phyloP scores from a whole-genome alignment of 805 yeast species.

The Candida nonsorbophila region DNA sequence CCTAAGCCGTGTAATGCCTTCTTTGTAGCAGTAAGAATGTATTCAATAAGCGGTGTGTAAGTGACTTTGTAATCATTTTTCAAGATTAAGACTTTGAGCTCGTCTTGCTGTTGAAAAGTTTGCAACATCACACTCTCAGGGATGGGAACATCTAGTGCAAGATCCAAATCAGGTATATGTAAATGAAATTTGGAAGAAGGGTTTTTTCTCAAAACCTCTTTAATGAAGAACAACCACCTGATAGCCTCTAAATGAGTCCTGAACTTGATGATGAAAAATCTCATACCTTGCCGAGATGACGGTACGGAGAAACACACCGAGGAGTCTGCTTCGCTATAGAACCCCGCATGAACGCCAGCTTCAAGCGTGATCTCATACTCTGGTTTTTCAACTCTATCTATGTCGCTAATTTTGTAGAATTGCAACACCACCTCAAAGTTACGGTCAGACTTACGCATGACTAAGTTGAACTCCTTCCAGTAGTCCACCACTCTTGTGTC shows the following conservation, averaged over 20 bases:
- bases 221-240: conserved; percentile 60
- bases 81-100: conserved; percentile 2
- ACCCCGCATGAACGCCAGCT: no score
- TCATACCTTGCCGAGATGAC: conserved; percentile 2
- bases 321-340: no score
- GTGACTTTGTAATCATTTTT: conserved; percentile 19
- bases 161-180: conserved; percentile 40
- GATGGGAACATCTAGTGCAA: conserved; percentile 40
- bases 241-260: conserved; percentile 49
- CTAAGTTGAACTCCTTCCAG: conserved; percentile 78
- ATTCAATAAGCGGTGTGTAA: conserved; percentile 25
- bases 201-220: conserved; percentile 37
- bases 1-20: conserved; percentile 17
- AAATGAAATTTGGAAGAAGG: conserved; percentile 25
- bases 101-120: conserved; percentile 9
- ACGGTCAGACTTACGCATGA: conserved; percentile 59
- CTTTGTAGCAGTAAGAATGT: conserved; percentile 32
- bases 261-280: conserved; percentile 53
- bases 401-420: conserved; percentile 47
- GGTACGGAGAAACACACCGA: no score
- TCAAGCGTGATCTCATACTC: conserved; percentile 16
- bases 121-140: conserved; percentile 33
- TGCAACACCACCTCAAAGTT: conserved; percentile 46
- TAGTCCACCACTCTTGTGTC: conserved; percentile 58
- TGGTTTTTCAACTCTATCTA: conserved; percentile 13